phyloP scores from a whole-genome alignment of 2,329 filamentous ascomycete species.

The Seiridium cupressi region DNA sequence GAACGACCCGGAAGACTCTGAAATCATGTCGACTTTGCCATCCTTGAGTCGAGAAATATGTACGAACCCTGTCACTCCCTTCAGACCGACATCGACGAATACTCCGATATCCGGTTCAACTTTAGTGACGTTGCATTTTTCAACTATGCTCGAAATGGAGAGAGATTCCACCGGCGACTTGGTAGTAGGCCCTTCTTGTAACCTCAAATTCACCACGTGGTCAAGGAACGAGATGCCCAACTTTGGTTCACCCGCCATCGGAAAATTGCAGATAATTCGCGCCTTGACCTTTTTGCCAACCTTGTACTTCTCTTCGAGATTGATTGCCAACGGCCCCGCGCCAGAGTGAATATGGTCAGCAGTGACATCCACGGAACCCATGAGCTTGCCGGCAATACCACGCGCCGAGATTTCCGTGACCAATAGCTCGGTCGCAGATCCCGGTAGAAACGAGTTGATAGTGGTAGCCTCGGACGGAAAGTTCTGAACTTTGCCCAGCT shows the following conservation, averaged over 20 bases:
- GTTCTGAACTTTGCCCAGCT: conserved; percentile 65
- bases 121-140: conserved; percentile 74
- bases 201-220: conserved; percentile 69
- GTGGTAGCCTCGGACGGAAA: conserved; percentile 75
- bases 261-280: conserved; percentile 85
- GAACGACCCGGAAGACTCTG: conserved; percentile 73
- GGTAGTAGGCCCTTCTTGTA: conserved; percentile 42
- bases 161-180: conserved; percentile 56
- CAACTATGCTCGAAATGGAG: conserved; percentile 71
- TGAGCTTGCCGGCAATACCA: conserved; percentile 85
- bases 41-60: conserved; percentile 94
- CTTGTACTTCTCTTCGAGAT: conserved; percentile 77
- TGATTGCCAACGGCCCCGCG: conserved; percentile 63
- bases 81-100: conserved; percentile 70
- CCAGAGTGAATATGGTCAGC: conserved; percentile 90
- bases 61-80: conserved; percentile 77
- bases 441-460: conserved; percentile 86
- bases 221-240: conserved; percentile 84
- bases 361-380: conserved; percentile 88
- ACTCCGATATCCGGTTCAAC: conserved; percentile 80
- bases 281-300: conserved; percentile 81
- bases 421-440: conserved; percentile 83
- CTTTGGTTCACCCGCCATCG: conserved; percentile 74
- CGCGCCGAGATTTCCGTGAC: conserved; percentile 71
- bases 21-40: conserved; percentile 80